Base-by-base conservation (phyloP, 805 yeast species). In the Hanseniaspora meyeri region DNA sequence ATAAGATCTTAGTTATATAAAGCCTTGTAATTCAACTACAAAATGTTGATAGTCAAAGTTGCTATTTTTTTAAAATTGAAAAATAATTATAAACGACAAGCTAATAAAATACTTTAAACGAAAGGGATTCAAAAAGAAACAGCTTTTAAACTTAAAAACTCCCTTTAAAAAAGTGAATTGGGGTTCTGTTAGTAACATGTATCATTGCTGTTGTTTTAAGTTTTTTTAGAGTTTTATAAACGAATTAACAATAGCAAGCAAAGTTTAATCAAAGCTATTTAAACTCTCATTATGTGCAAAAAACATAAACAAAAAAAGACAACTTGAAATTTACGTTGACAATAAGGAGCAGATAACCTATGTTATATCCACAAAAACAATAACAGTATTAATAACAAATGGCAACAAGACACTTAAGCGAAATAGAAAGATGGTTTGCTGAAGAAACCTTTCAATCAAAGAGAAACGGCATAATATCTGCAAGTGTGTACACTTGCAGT, bases 401-500 rank as follows among this genome's bases (percentile, higher is more conserved):
- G 65, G 50, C 62, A 1, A 59, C 62, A 29, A 64, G 69, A 62
- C 42, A 60, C n/a, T 51, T 66, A 37, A 59, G 65, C 39, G 59
- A 62, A 12, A 63, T 59, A 40, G 68, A 67, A 57, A 64, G 62
- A 52, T 63, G 61, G 51, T 38, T 66, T 32, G 57, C 66, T 6
- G 42, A 59, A 14, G 64, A 66, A 51, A 60, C 64, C 2, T 34
- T 63, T 4, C 64, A 62, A 37, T 61, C 60, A 14, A 51, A 60
- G 34, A 60, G 64, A 53, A 66, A 65, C 57, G 69, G 70, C n/a
- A 61, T 62, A 10, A 55, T 63, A 0, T 66, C 64, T 46, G 61
- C 65, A 6, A 64, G 65, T 10, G 59, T 60, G 37, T 64, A 64
- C 47, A 59, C 60, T 3, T 50, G 59, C 8, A 17, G 48, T 20